phyloP scores from a whole-genome alignment of 2,329 filamentous ascomycete genomes.

The Samsoniella hepiali region DNA sequence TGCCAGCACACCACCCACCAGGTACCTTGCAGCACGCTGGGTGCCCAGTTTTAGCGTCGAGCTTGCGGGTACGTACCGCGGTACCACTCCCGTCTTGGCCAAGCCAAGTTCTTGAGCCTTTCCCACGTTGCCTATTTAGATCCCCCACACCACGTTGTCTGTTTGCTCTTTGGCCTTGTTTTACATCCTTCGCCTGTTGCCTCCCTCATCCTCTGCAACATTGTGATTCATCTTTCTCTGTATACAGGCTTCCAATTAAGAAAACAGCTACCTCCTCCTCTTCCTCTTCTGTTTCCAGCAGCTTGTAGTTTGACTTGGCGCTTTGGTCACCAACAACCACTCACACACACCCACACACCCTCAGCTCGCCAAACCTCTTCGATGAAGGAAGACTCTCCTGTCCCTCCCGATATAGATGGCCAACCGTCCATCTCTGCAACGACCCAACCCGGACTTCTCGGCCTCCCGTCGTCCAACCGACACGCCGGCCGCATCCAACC shows the following conservation, averaged over 20 bases:
- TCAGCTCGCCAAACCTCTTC: slow-evolving; percentile 38
- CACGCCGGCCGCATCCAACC: slow-evolving; percentile 24
- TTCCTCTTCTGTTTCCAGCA: not conserved
- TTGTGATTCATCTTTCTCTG: not conserved
- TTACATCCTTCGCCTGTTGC: not conserved
- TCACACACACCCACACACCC: not conserved
- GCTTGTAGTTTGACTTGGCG: slow-evolving; percentile 7
- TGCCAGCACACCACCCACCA: not conserved
- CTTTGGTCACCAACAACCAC: not conserved
- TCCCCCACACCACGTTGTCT: slow-evolving; percentile 12
- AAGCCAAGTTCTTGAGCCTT: not conserved
- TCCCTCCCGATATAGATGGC: slow-evolving; percentile 53
- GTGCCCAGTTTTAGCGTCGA: not conserved
- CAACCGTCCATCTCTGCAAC: slow-evolving; percentile 51
- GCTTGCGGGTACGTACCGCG: not conserved
- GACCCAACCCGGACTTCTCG: slow-evolving; percentile 49
- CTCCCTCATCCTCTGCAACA: not conserved
- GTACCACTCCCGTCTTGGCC: not conserved
- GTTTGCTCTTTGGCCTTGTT: not conserved
- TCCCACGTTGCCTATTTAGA: slow-evolving; percentile 11
- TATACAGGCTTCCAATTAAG: not conserved
- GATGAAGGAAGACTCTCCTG: slow-evolving; percentile 60
- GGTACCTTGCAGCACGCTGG: not conserved
- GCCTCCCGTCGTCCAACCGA: slow-evolving; percentile 34
- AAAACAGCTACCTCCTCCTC: not conserved